Base-by-base conservation (phyloP, 2,329 filamentous ascomycete genomes). In the Meredithiella fracta region DNA sequence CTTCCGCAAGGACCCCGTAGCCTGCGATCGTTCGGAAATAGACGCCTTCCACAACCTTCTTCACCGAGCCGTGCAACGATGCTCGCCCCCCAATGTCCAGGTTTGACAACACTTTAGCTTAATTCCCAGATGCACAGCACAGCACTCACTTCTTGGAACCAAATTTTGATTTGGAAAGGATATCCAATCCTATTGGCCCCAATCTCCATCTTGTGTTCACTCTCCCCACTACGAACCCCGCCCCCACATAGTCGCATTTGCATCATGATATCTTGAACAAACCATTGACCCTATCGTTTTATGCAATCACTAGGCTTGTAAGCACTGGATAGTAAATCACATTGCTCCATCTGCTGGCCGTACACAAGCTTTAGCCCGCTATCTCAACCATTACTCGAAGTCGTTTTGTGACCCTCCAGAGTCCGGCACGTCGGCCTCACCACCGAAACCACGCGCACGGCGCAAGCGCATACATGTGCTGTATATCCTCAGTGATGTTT, bases 81-180 rank as follows among this genome's bases (percentile, higher is more conserved):
- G 86, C 78, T 86, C 85, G 65, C 77, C 81, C 65, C 71, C 74
- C 73, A 89, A 91, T 73, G 83, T 92, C 75, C 86, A 92, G 86
- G 86, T 92, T 86, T 88, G 83, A 74, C 66, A 68, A 59, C 63
- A 66, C 63, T 66, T 65, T 55, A 59, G 51, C 60, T 57, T 56
- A 52, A 44, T 58, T 34, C 60, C 44, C 55, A 40, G 56, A 58
- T 56, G n/a, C 29, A 17, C 11, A 59, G 20, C 44, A 37, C 29
- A 37, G 34, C 34, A 31, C 44, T 15, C 31, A 20, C 44, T 22
- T 40, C n/a, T 42, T 15, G 17, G 38, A 42, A 42, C 38, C 29
- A 34, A 44, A 44, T 20, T n/a, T 44, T n/a, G 40, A n/a, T 44
- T 11, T 44, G 40, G 40, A 44, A 44, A 44, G 15, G 40, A 44